Percentiles rank a stretch among this genome's conserved stretches.
phyloP scores from a whole-genome alignment of 768 basidiomycete species.

The Trametes gibbosa region DNA sequence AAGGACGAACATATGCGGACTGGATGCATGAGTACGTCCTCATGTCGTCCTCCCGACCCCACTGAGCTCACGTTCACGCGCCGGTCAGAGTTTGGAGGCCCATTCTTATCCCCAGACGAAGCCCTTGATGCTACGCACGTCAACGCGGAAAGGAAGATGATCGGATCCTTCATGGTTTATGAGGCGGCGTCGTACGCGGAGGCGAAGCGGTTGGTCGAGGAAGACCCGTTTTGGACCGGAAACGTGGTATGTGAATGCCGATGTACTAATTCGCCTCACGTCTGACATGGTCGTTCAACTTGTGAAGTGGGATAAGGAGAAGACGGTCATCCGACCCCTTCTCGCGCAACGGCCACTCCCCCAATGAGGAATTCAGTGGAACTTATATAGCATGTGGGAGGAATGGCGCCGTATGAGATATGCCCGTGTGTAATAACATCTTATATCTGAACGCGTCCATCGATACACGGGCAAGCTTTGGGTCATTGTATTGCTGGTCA shows the following conservation, averaged over 20 bases:
- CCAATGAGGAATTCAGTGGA: too few species aligned
- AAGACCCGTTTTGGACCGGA: slow-evolving; percentile 40
- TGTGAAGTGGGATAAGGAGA: neutral
- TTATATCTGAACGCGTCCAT: too few species aligned
- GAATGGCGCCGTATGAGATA: too few species aligned
- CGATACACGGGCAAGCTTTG: too few species aligned
- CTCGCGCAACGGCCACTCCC: neutral
- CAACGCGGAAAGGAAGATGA: slow-evolving; percentile 46
- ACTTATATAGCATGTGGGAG: too few species aligned
- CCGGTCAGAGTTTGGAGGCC: slow-evolving; percentile 16
- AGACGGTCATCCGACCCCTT: neutral
- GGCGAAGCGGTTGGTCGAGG: slow-evolving; percentile 36
- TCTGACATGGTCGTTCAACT: too few species aligned
- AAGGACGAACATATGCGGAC: neutral
- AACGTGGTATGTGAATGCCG: slow-evolving; percentile 39
- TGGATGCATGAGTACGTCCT: neutral
- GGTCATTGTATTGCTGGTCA: too few species aligned
- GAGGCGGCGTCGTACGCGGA: slow-evolving; percentile 51
- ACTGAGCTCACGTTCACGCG: neutral
- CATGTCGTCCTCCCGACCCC: neutral
- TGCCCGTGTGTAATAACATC: too few species aligned
- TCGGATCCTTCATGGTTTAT: slow-evolving; percentile 55
- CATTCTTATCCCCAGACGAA: slow-evolving; percentile 13
- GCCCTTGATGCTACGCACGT: slow-evolving; percentile 3
- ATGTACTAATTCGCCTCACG: too few species aligned